A percentile compares a stretch with the other conserved stretches of the same genome.
Evolutionary conservation across 2,329 filamentous ascomycete genomes (phyloP).

Genomic region (Geosmithia flava): DNA sequence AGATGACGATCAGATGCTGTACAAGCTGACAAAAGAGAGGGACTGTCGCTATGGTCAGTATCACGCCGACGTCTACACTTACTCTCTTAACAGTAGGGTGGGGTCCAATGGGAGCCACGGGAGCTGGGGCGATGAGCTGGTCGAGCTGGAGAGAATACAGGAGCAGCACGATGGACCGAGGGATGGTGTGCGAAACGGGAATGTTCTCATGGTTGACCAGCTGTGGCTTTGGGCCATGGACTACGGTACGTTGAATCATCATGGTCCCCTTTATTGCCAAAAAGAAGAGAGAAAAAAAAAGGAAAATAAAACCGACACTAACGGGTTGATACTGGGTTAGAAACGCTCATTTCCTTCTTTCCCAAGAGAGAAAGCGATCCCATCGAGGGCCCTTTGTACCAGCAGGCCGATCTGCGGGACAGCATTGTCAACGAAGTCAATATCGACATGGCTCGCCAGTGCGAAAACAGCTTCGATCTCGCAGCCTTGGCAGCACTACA

Average conservation of each 20-base stretch:
- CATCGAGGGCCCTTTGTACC: constrained; percentile 40
- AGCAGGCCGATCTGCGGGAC: constrained; percentile 49
- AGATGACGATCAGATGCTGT: constrained; percentile 56
- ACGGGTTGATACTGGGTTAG: constrained; percentile 11
- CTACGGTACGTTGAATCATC: constrained; percentile 24
- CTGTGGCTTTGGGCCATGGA: constrained; percentile 50
- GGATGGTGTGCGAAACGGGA: constrained; percentile 33
- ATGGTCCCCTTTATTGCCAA: background rate
- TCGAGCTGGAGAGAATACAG: constrained; percentile 7
- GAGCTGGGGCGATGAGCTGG: constrained; percentile 14
- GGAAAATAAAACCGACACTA: constrained; percentile 6
- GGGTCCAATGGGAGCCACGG: constrained; percentile 12
- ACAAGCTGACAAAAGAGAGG: constrained; percentile 47
- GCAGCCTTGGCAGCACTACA: constrained; percentile 50
- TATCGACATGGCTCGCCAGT: constrained; percentile 48
- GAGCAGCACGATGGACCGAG: constrained; percentile 22
- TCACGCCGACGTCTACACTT: constrained; percentile 10
- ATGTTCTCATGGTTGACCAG: constrained; percentile 56
- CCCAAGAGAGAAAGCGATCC: constrained; percentile 40
- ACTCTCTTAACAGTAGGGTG: constrained; percentile 15
- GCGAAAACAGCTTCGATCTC: constrained; percentile 48
- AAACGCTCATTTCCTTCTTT: constrained; percentile 41
- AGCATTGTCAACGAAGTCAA: constrained; percentile 56
- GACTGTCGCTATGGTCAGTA: constrained; percentile 9
- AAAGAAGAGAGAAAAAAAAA: too few relatives aligned